Conservation (phyloP, 164 flowering plant genomes). For the Hamamelis virginiana region DNA sequence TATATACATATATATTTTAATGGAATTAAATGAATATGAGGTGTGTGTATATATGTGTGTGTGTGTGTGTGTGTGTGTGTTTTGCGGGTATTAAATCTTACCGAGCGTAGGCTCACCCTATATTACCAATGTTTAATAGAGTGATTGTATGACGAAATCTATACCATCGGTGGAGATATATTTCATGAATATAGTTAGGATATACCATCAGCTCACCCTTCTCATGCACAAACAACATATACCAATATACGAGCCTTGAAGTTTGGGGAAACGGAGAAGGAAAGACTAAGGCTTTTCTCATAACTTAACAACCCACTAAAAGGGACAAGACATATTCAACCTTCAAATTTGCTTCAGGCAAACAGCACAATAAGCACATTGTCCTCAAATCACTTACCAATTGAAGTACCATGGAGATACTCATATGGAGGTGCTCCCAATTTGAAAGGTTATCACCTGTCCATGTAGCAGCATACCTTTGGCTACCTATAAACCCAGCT, state of each 20-base stretch:
- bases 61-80: too few relatives aligned
- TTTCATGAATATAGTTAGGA: too few relatives aligned
- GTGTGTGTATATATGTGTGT: too few relatives aligned
- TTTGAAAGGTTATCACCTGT: constrained; percentile 91
- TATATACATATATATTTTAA: too few relatives aligned
- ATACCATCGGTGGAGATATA: too few relatives aligned
- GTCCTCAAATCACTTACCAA: constrained; percentile 51
- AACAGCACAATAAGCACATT: background rate
- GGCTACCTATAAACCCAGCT: constrained; percentile 93
- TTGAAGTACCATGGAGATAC: constrained; percentile 88
- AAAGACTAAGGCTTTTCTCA: background rate
- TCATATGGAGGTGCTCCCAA: constrained; percentile 97
- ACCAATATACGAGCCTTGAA: background rate
- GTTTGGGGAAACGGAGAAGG: background rate
- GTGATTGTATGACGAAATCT: too few relatives aligned
- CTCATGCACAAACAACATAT: background rate
- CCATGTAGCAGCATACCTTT: constrained; percentile 98
- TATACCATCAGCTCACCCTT: too few relatives aligned
- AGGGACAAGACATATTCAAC: background rate
- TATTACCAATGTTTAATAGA: too few relatives aligned
- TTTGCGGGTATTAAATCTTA: too few relatives aligned
- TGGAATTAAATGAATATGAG: too few relatives aligned
- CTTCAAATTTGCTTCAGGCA: background rate
- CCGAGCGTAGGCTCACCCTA: too few relatives aligned
- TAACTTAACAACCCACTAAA: background rate